Evolutionary conservation across 768 basidiomycete species (phyloP).

Genomic region (Rhizopogon vesiculosus): DNA sequence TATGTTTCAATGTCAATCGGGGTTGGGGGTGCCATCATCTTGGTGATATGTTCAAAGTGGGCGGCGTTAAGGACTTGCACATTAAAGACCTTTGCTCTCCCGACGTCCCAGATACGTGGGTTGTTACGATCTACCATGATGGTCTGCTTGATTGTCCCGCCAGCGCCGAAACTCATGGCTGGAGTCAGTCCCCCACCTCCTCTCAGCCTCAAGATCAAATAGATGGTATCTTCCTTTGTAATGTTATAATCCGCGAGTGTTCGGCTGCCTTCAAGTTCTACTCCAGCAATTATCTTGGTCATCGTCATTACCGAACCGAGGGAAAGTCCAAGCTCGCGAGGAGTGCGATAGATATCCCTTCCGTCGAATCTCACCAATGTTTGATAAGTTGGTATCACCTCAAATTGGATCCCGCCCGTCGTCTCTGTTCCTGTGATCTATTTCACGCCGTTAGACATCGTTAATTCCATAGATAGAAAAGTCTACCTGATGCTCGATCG

Average conservation of each 20-base stretch:
- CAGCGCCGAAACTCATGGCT: background rate
- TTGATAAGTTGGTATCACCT: constrained; percentile 1
- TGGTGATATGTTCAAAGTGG: background rate
- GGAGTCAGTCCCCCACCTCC: constrained; percentile 45
- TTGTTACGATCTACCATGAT: background rate
- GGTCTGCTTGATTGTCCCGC: background rate
- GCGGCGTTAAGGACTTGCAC: background rate
- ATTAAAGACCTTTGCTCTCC: background rate
- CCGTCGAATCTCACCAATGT: background rate
- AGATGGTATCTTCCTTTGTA: constrained; percentile 67
- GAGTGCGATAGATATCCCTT: background rate
- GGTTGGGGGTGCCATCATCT: background rate
- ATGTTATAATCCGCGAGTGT: constrained; percentile 52
- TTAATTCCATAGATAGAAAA: background rate
- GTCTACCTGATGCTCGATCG: background rate
- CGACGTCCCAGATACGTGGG: background rate
- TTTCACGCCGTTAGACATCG: background rate
- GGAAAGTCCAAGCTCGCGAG: background rate
- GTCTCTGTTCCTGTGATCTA: background rate
- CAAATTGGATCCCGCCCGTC: constrained; percentile 9
- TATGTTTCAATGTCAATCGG: background rate
- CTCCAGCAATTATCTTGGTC: constrained; percentile 69
- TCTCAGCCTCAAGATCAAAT: constrained; percentile 28
- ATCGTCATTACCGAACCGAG: background rate
- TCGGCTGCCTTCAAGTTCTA: constrained; percentile 27